Evolutionary conservation across 1,284 basidiomycete species (phyloP).

Genomic region (Cronartium quercuum): DNA sequence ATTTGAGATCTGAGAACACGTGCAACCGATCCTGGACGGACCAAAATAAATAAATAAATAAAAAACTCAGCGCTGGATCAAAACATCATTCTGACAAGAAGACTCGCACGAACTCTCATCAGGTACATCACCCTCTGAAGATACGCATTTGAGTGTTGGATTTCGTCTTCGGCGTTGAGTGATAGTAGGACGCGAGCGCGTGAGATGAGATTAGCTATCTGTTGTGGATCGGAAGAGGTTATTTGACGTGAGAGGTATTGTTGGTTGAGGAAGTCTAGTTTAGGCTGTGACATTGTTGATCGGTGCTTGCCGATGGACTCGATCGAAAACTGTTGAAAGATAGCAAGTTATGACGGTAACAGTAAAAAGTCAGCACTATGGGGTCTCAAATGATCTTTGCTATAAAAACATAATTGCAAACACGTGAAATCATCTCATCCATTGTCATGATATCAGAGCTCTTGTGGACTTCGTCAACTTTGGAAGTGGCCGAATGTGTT

Average conservation of each 20-base stretch:
- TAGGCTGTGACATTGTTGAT: conserved; percentile 63
- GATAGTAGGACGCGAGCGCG: conserved; percentile 30
- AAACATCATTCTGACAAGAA: background rate
- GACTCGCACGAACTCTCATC: conserved; percentile 5
- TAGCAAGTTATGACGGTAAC: background rate
- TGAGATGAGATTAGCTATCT: conserved; percentile 35
- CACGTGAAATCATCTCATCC: conserved; percentile 60
- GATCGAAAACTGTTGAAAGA: conserved; percentile 60
- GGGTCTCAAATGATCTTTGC: background rate
- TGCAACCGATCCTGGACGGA: conserved; percentile 60
- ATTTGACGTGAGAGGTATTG: conserved; percentile 60
- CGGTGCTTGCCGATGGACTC: conserved; percentile 66
- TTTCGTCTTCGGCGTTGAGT: background rate
- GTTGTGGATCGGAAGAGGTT: conserved; percentile 19
- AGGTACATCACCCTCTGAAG: conserved; percentile 2
- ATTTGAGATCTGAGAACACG: conserved; percentile 63
- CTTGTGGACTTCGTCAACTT: conserved; percentile 1
- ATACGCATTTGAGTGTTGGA: background rate
- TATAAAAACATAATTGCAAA: conserved; percentile 44
- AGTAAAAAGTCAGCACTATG: background rate
- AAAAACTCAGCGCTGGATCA: background rate
- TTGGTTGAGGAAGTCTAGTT: conserved; percentile 71
- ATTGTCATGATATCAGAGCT: conserved; percentile 60
- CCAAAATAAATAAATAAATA: background rate
- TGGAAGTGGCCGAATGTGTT: background rate